Base-by-base conservation (phyloP, 352 stramenopile species). In the Peronosclerospora sorghi region DNA sequence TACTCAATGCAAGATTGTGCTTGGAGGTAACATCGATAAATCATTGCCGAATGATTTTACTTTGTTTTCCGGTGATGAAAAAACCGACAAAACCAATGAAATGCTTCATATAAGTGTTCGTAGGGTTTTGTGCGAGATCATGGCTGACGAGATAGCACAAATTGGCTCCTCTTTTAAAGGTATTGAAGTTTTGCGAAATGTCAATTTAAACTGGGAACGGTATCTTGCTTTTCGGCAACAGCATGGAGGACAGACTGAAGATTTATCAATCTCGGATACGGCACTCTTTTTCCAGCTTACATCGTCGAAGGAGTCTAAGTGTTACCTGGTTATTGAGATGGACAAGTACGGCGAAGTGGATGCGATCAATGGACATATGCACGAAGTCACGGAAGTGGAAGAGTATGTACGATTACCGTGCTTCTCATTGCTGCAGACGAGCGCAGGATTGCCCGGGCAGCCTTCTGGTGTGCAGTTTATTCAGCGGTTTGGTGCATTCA, bases 161-260 rank as follows among this genome's bases (percentile, higher is more conserved):
- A 74, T 91, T 41, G 79, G 75, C 7, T 65, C 70, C 28, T 78
- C 73, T 4, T 69, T 88, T 14, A 83, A 86, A 58, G 70, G 74
- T 5, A 86, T 91, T 38, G 75, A 88, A 53, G 73, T 91, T 10
- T 61, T 86, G 26, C 73, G 74, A 18, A 82, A 74, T 49, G 62
- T 91, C 12, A 83, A 68, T 39, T 56, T 91, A 32, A 91, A 85
- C 45, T 91, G 79, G 79, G 79, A 91, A 30, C 69, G 76, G 2
- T 91, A 91, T 53, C 76, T 91, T 35, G 58, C 77, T 54, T 91
- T 91, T 27, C 72, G 79, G 17, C 74, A 88, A 43, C 75, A 91
- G 15, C 77, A 88, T 28, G 73, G 79, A 7, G 78, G 68, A 8
- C 74, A 84, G 41, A 73, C 68, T 14, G 72, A 87, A 45, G 73